These are phyloP conservation scores for Cercospora sp. DNA, from an alignment of 2,329 filamentous ascomycete genomes.

Conservation along the genomic window DNA sequence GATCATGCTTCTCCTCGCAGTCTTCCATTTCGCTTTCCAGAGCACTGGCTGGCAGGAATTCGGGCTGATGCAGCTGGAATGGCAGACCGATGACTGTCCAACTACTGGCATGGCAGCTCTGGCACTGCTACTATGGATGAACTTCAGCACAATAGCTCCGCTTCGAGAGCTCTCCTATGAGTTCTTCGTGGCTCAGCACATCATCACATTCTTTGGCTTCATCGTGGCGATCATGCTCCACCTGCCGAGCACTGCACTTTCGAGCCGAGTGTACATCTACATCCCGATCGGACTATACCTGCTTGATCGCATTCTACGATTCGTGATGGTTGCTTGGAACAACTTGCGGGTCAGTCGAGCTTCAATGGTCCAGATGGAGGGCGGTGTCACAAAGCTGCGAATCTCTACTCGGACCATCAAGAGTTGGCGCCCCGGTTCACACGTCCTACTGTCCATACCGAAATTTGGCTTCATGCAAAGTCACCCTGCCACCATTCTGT, in stretches of 20 bases:
- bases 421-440: slow-evolving; percentile 38
- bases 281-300: slow-evolving; percentile 33
- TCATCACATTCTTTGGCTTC: slow-evolving; percentile 43
- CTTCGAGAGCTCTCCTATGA: slow-evolving; percentile 32
- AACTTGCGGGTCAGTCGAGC: slow-evolving; percentile 36
- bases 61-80: slow-evolving; percentile 30
- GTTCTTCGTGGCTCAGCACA: slow-evolving; percentile 40
- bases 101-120: slow-evolving; percentile 35
- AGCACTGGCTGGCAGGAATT: slow-evolving; percentile 31
- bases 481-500: slow-evolving; percentile 35
- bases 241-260: slow-evolving; percentile 36
- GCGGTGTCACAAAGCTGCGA: slow-evolving; percentile 42
- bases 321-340: slow-evolving; percentile 36
- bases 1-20: slow-evolving; percentile 34
- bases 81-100: slow-evolving; percentile 31
- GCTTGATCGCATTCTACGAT: slow-evolving; percentile 33
- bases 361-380: slow-evolving; percentile 30
- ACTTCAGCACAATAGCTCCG: slow-evolving; percentile 32
- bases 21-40: slow-evolving; percentile 36
- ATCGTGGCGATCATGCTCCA: slow-evolving; percentile 41
- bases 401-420: slow-evolving; percentile 40
- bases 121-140: slow-evolving; percentile 36
- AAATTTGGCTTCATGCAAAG: slow-evolving; percentile 31
- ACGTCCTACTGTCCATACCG: slow-evolving; percentile 33
- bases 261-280: slow-evolving; percentile 33